These are phyloP conservation scores for Naganishia randhawae DNA, from an alignment of 768 basidiomycete genomes.

Conservation along the genomic window DNA sequence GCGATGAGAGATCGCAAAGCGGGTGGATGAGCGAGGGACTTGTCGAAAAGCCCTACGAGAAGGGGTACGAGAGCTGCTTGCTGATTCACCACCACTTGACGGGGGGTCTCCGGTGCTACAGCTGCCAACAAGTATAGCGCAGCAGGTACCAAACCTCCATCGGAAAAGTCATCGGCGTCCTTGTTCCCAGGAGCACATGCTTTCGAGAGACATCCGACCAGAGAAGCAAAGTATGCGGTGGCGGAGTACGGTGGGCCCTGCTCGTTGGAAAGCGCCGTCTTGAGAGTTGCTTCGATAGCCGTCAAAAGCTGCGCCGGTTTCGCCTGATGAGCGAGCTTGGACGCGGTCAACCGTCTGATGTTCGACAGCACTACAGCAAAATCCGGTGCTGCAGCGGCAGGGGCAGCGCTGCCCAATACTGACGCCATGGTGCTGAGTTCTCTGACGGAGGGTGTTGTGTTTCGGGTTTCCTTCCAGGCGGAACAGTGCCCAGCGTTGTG, in stretches of 20 bases:
- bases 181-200: conserved; percentile 54
- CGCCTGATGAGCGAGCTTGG: conserved; percentile 79
- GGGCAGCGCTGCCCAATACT: not conserved
- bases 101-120: conserved; percentile 70
- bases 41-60: conserved; percentile 73
- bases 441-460: not conserved
- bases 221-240: conserved; percentile 90
- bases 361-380: conserved; percentile 60
- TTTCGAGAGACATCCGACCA: conserved; percentile 45
- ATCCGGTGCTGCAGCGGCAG: conserved; percentile 5
- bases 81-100: conserved; percentile 75
- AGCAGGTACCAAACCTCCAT: conserved; percentile 75
- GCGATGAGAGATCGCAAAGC: conserved; percentile 76
- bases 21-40: conserved; percentile 62
- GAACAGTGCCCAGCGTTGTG: too few species aligned
- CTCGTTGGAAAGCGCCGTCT: conserved; percentile 55
- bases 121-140: conserved; percentile 78
- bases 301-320: conserved; percentile 77
- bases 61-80: conserved; percentile 66
- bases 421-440: not conserved
- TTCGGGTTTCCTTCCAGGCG: too few species aligned
- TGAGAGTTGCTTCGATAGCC: conserved; percentile 67
- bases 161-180: conserved; percentile 54
- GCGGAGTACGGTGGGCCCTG: conserved; percentile 66
- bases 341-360: conserved; percentile 79